A percentile compares a stretch with the other conserved stretches of the same genome.
Evolutionary conservation across 2,329 filamentous ascomycete genomes (phyloP).

Genomic region (Xylariaceae sp.): DNA sequence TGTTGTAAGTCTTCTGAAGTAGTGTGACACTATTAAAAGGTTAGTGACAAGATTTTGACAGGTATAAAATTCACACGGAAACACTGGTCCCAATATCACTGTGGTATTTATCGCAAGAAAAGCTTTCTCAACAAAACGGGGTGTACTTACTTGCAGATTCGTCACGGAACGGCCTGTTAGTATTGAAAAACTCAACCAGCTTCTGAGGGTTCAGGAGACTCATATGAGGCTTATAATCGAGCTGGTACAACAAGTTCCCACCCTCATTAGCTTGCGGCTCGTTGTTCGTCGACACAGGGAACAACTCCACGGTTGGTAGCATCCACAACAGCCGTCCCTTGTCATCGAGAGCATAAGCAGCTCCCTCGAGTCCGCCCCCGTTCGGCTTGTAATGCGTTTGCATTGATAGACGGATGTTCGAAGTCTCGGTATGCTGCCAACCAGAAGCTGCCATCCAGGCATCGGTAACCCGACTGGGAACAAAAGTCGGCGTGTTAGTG

Average conservation of each 20-base stretch:
- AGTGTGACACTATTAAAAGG: too few species aligned
- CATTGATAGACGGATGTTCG: neutral
- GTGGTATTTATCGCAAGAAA: too few species aligned
- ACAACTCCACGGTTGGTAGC: constrained; percentile 26
- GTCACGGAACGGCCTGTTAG: constrained; percentile 3
- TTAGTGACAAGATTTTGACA: too few species aligned
- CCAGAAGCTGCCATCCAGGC: constrained; percentile 34
- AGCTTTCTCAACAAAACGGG: too few species aligned
- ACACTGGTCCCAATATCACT: too few species aligned
- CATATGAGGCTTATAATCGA: constrained; percentile 40
- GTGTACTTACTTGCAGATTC: too few species aligned
- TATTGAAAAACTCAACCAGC: constrained; percentile 24
- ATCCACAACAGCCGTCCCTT: constrained; percentile 29
- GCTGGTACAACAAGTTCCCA: constrained; percentile 32
- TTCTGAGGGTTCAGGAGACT: constrained; percentile 32
- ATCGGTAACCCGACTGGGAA: constrained; percentile 30
- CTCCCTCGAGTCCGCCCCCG: constrained; percentile 26
- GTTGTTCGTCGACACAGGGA: constrained; percentile 24
- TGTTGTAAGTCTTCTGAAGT: too few species aligned
- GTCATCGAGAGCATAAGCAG: constrained; percentile 30
- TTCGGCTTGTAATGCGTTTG: neutral
- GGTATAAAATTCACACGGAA: too few species aligned
- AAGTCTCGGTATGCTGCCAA: constrained; percentile 31
- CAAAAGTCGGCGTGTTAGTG: constrained; percentile 21
- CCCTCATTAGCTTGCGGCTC: constrained; percentile 6